Evolutionary conservation across 768 basidiomycete species (phyloP).

Genomic region (Astraeus odoratus): DNA sequence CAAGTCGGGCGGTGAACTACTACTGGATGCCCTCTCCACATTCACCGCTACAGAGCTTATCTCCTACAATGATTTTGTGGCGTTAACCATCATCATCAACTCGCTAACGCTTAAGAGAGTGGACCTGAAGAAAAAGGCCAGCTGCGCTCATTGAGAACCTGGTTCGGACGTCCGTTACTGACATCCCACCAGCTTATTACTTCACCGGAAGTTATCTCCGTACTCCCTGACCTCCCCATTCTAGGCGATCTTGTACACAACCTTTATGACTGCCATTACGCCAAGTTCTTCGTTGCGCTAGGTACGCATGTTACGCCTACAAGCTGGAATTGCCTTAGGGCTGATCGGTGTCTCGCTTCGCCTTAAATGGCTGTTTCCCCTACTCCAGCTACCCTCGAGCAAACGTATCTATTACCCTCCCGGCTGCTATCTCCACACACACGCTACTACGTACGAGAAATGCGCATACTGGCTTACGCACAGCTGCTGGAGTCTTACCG

Average conservation of each 20-base stretch:
- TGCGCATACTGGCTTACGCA: constrained; percentile 89
- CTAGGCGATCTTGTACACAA: constrained; percentile 80
- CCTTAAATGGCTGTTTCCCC: background rate
- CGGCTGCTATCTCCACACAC: constrained; percentile 82
- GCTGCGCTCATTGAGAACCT: background rate
- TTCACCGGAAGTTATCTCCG: constrained; percentile 83
- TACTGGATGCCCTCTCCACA: constrained; percentile 88
- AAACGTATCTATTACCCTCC: constrained; percentile 80
- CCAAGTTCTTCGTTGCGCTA: constrained; percentile 87
- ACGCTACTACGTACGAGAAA: constrained; percentile 87
- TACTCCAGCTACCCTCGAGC: constrained; percentile 73
- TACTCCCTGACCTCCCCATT: constrained; percentile 74
- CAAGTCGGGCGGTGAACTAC: constrained; percentile 72
- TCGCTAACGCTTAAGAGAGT: constrained; percentile 71
- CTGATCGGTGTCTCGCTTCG: background rate
- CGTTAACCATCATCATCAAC: constrained; percentile 74
- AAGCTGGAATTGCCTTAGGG: too few species aligned
- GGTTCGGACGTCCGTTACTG: constrained; percentile 3
- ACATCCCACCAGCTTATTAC: constrained; percentile 54
- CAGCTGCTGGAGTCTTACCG: constrained; percentile 92
- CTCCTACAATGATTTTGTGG: constrained; percentile 85
- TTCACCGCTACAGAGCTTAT: constrained; percentile 92
- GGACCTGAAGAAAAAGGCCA: constrained; percentile 87
- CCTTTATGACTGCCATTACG: constrained; percentile 90
- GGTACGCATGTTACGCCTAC: constrained; percentile 38